phyloP scores from a whole-genome alignment of 306 rosid species.

The Benincasa hispida region DNA sequence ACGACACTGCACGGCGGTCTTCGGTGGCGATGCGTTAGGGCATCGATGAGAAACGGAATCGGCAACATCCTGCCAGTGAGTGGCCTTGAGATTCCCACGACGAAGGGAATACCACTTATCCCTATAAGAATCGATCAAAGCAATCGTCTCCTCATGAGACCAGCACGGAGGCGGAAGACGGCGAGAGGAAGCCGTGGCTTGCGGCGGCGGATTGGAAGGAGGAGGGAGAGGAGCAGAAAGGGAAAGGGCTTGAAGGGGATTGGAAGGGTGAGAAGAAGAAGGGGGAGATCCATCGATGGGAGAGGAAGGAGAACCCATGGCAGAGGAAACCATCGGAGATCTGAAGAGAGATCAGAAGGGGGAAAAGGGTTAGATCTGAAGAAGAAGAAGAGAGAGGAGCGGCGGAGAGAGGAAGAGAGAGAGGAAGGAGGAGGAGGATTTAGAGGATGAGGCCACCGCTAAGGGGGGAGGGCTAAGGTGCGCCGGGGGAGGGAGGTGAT shows the following conservation, averaged over 20 bases:
- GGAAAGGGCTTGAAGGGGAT: constrained; percentile 22
- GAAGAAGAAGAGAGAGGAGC: background rate
- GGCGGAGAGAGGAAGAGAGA: constrained; percentile 9
- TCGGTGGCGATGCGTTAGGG: constrained; percentile 52
- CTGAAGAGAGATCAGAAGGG: background rate
- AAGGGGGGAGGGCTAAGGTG: constrained; percentile 35
- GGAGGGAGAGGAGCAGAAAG: constrained; percentile 17
- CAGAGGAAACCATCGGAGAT: background rate
- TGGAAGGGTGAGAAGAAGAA: constrained; percentile 6
- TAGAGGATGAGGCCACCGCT: constrained; percentile 64
- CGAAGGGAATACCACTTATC: constrained; percentile 92
- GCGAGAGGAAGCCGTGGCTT: constrained; percentile 39
- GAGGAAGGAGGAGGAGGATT: constrained; percentile 21
- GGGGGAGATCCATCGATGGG: constrained; percentile 8
- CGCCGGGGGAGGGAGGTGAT: constrained; percentile 17
- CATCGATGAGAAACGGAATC: constrained; percentile 52
- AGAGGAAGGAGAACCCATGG: constrained; percentile 40
- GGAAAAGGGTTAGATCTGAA: background rate
- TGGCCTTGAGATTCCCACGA: constrained; percentile 76
- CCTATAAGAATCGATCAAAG: constrained; percentile 73
- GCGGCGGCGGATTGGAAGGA: constrained; percentile 5
- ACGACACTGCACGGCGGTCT: constrained; percentile 94
- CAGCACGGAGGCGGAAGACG: constrained; percentile 93
- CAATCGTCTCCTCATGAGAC: constrained; percentile 81
- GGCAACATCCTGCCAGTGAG: constrained; percentile 96